phyloP scores from a whole-genome alignment of 179 eudicot species.

The Dionaea muscipula region DNA sequence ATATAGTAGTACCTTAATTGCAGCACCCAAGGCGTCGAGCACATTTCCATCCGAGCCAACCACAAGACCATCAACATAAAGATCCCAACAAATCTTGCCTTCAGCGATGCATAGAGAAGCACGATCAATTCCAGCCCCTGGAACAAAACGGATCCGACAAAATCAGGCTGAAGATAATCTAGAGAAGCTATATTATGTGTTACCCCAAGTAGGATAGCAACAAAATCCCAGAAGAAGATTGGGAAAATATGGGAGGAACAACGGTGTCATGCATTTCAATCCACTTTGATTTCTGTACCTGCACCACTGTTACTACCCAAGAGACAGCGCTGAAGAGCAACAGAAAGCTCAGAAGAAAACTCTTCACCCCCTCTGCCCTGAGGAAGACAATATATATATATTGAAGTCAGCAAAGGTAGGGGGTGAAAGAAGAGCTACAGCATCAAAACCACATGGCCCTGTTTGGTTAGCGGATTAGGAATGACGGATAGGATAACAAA shows the following conservation, averaged over 20 bases:
- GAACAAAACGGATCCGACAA: slow-evolving; percentile 3
- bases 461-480: too few species aligned
- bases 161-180: neutral
- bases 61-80: slow-evolving; percentile 82
- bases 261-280: neutral
- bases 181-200: too few species aligned
- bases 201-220: too few species aligned
- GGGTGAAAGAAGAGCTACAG: too few species aligned
- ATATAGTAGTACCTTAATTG: slow-evolving; percentile 55
- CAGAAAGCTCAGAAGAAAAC: slow-evolving; percentile 61
- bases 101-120: slow-evolving; percentile 66
- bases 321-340: slow-evolving; percentile 63
- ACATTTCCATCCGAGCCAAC: slow-evolving; percentile 87
- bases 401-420: neutral
- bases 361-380: slow-evolving; percentile 98
- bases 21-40: slow-evolving; percentile 89
- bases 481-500: too few species aligned
- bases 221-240: too few species aligned
- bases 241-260: neutral
- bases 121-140: slow-evolving; percentile 89
- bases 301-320: slow-evolving; percentile 88
- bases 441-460: too few species aligned
- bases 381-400: neutral
- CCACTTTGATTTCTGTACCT: slow-evolving; percentile 22
- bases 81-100: slow-evolving; percentile 93